Conservation (phyloP, 2,329 filamentous ascomycete genomes). For the Penicillium olsonii region DNA sequence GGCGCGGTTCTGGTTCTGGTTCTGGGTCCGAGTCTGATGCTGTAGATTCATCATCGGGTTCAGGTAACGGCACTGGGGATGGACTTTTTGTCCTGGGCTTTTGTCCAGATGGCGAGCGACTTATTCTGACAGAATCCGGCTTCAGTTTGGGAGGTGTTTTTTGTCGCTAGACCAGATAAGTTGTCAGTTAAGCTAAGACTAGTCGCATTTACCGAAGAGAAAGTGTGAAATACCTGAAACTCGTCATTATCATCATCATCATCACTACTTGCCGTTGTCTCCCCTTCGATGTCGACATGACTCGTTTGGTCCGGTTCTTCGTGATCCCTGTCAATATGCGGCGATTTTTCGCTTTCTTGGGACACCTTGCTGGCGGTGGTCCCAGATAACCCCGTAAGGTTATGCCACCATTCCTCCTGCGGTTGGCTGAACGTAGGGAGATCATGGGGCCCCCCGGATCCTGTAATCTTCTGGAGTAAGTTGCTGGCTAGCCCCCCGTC, state of each 20-base stretch:
- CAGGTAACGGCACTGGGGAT: slow-evolving; percentile 9
- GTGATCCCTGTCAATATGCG: not conserved
- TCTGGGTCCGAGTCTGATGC: slow-evolving; percentile 20
- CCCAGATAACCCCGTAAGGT: slow-evolving; percentile 16
- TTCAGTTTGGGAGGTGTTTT: slow-evolving; percentile 37
- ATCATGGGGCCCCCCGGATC: slow-evolving; percentile 2
- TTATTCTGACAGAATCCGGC: slow-evolving; percentile 7
- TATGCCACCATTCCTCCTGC: slow-evolving; percentile 38
- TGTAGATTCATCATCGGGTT: slow-evolving; percentile 16
- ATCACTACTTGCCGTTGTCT: slow-evolving; percentile 29
- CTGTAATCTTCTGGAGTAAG: slow-evolving; percentile 28
- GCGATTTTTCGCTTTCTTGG: slow-evolving; percentile 2
- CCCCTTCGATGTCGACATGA: slow-evolving; percentile 18
- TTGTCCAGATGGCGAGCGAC: not conserved
- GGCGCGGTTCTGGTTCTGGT: slow-evolving; percentile 7
- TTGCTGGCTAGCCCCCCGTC: slow-evolving; percentile 24
- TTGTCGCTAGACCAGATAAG: slow-evolving; percentile 31
- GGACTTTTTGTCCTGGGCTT: slow-evolving; percentile 9
- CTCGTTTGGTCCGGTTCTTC: not conserved
- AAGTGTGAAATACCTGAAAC: slow-evolving; percentile 36
- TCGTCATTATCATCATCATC: slow-evolving; percentile 41
- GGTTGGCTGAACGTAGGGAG: slow-evolving; percentile 19
- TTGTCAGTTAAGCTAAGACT: not conserved
- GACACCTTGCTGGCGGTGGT: slow-evolving; percentile 2
- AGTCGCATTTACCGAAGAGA: not conserved